Evolutionary conservation across 345 rosid species (phyloP).

Genomic region (Brassica cretica): DNA sequence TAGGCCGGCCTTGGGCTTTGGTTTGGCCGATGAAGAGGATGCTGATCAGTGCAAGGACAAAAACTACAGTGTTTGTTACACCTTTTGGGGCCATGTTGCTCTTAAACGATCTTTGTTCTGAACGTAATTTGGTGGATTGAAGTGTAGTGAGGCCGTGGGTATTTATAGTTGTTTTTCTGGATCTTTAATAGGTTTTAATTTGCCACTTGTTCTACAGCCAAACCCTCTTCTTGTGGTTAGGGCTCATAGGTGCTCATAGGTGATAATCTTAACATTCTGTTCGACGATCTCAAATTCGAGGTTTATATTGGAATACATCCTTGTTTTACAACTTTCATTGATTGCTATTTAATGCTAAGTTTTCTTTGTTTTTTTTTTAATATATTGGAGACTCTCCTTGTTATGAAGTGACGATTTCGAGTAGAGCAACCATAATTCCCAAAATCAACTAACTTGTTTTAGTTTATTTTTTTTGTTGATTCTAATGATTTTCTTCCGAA

Average conservation of each 20-base stretch:
- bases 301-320: not conserved
- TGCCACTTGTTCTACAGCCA: not conserved
- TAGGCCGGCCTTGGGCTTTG: not conserved
- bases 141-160: constrained; percentile 4
- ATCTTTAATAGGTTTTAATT: not conserved
- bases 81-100: constrained; percentile 6
- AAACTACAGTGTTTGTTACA: not conserved
- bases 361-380: not conserved
- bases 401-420: not conserved
- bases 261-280: not conserved
- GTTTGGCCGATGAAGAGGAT: constrained; percentile 3
- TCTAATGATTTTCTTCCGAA: not conserved
- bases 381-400: not conserved
- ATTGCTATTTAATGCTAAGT: not conserved
- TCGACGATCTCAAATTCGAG: not conserved
- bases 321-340: not conserved
- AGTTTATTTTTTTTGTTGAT: not conserved
- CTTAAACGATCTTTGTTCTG: not conserved
- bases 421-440: not conserved
- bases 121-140: not conserved
- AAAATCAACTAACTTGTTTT: not conserved
- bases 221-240: constrained; percentile 2
- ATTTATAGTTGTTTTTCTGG: constrained; percentile 18
- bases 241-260: not conserved
- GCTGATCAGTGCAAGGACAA: constrained; percentile 12